Base-by-base conservation (phyloP, 129 eudicot genomes). In the Centella asiatica region DNA sequence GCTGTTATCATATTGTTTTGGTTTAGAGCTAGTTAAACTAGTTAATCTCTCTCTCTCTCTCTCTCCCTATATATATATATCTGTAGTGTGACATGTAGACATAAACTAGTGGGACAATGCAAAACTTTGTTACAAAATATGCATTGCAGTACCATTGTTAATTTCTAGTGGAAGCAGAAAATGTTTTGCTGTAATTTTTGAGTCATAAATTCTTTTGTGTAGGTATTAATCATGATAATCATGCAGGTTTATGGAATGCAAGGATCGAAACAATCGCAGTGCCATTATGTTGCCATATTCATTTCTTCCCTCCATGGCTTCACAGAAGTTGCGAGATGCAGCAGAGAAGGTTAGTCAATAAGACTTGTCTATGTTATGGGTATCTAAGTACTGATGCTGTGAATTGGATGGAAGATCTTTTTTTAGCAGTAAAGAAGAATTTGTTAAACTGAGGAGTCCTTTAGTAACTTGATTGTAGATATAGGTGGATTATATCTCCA, bases 191-290 rank as follows among this genome's bases (percentile, higher is more conserved):
- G 26, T 2, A 64, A 49, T 19, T 46, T 37, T 42, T 42, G 24
- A 34, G 45, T 33, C 29, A 33, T 34, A 46, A 50, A 47, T n/a
- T 29, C 17, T 74, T 87, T 59, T 66, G 69, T 79, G 84, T 79
- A 80, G 80, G 77, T 74, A 84, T 84, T 88, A 81, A 84, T 83
- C 80, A 65, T 80, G 54, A 70, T 73, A 72, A 76, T 73, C 68
- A 69, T 84, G 68, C 86, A 92, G 99, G 99, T 92, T 92, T 73
- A 77, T 74, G 86, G 99, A 92, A 70, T 92, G 99, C 84, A 92
- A 92, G 72, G 95, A 92, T 80, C 77, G 99, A 40, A 84, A 84
- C 50, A 84, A 92, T 70, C 96, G 73, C 71, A 80, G 86, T 60
- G 72, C 88, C 44, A 71, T 92, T 44, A 52, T 80, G 84, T 74